Evolutionary conservation across 495 filamentous ascomycete genomes (phyloP).

Genomic region (Ramalina intermedia): DNA sequence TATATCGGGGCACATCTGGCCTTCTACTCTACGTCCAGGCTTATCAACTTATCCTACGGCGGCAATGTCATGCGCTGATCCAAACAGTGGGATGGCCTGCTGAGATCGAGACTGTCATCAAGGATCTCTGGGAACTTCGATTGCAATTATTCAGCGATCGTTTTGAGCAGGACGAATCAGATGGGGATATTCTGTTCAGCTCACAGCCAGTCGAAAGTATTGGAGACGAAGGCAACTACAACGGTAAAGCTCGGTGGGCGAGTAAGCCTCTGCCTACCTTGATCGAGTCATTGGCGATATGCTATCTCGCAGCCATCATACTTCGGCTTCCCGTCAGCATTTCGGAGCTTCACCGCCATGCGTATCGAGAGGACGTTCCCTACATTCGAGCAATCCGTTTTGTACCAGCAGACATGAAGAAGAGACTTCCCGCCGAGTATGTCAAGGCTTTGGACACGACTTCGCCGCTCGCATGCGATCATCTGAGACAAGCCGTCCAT

Average conservation of each 20-base stretch:
- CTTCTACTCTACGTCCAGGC: conserved; percentile 67
- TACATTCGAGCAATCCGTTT: conserved; percentile 27
- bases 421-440: conserved; percentile 46
- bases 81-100: conserved; percentile 44
- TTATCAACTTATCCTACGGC: conserved; percentile 72
- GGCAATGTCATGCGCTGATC: conserved; percentile 53
- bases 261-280: conserved; percentile 36
- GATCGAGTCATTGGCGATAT: conserved; percentile 47
- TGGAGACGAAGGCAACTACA: conserved; percentile 6
- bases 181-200: conserved; percentile 32
- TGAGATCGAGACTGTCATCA: conserved; percentile 48
- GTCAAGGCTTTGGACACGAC: conserved; percentile 40
- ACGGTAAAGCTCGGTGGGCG: conserved; percentile 20
- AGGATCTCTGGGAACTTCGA: conserved; percentile 56
- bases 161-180: conserved; percentile 23
- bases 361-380: conserved; percentile 31
- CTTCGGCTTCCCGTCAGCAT: conserved; percentile 50
- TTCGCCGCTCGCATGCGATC: conserved; percentile 29
- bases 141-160: conserved; percentile 32
- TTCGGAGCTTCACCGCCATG: conserved; percentile 45
- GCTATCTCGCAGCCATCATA: conserved; percentile 50
- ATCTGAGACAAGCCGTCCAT: conserved; percentile 48
- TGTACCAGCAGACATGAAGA: conserved; percentile 53
- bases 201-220: conserved; percentile 28
- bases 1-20: conserved; percentile 46